Conservation (phyloP, 2,329 filamentous ascomycete genomes). For the Zymoseptoria ardabiliae region DNA sequence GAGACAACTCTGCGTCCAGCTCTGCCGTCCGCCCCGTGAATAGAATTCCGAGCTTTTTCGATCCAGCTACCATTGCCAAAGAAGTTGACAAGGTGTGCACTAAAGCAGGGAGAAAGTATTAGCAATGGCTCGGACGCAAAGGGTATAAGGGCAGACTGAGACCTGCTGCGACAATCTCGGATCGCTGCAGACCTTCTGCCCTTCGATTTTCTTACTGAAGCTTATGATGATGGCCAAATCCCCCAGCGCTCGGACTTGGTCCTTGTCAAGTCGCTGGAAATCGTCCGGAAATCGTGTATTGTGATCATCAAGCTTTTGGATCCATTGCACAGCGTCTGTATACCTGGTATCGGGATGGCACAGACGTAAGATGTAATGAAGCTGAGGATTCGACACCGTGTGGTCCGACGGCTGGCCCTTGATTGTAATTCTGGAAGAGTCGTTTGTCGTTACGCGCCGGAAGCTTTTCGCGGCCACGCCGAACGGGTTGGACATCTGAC, state of each 20-base stretch:
- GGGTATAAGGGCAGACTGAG: too few relatives aligned
- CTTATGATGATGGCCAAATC: slow-evolving; percentile 10
- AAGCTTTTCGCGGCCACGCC: slow-evolving; percentile 6
- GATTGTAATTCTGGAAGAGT: slow-evolving; percentile 4
- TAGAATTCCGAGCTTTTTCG: slow-evolving; percentile 6
- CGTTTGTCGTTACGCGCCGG: slow-evolving; percentile 5
- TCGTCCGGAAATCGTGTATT: slow-evolving; percentile 8
- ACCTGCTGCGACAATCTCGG: too few relatives aligned
- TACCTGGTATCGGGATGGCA: slow-evolving; percentile 10
- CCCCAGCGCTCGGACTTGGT: slow-evolving; percentile 6
- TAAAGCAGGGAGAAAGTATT: neutral
- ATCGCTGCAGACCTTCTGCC: too few relatives aligned
- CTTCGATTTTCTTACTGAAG: slow-evolving; percentile 1
- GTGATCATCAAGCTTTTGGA: slow-evolving; percentile 14
- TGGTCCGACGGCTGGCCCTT: slow-evolving; percentile 10
- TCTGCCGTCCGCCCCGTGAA: slow-evolving; percentile 4
- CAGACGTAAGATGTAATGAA: slow-evolving; percentile 12
- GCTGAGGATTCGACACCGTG: slow-evolving; percentile 9
- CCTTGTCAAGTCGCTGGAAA: slow-evolving; percentile 3
- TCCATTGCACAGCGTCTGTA: slow-evolving; percentile 8
- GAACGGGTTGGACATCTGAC: slow-evolving; percentile 5
- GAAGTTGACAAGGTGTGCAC: slow-evolving; percentile 7
- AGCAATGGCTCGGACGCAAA: too few relatives aligned
- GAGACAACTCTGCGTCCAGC: slow-evolving; percentile 2
- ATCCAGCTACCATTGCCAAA: slow-evolving; percentile 5